A percentile compares a stretch with the other conserved stretches of the same genome.
These are phyloP conservation scores for Saprolegnia diclina DNA, from an alignment of 352 stramenopile species.

Conservation along the genomic window DNA sequence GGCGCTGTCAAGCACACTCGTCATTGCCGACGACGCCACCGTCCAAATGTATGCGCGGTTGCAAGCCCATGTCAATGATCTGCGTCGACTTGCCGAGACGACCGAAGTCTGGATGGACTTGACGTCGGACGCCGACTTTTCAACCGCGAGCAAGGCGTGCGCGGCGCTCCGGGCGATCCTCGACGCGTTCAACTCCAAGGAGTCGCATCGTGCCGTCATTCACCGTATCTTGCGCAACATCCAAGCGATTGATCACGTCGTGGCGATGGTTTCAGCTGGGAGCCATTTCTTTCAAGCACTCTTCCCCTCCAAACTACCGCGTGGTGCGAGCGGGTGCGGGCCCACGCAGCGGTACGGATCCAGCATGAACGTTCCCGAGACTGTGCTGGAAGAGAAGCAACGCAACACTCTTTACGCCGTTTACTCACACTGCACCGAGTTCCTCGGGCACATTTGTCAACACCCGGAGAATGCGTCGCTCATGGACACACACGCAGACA, in stretches of 20 bases:
- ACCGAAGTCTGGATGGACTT: slow-evolving; percentile 81
- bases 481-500: slow-evolving; percentile 41
- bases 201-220: slow-evolving; percentile 36
- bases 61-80: slow-evolving; percentile 57
- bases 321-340: too few relatives aligned
- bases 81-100: slow-evolving; percentile 57
- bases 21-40: slow-evolving; percentile 54
- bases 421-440: slow-evolving; percentile 51
- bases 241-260: slow-evolving; percentile 45
- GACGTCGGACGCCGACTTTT: slow-evolving; percentile 62
- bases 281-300: slow-evolving; percentile 66
- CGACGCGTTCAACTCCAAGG: slow-evolving; percentile 1
- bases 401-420: slow-evolving; percentile 47
- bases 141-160: slow-evolving; percentile 48
- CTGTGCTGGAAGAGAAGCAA: slow-evolving; percentile 43
- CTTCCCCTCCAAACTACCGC: slow-evolving; percentile 26
- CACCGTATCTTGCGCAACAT: slow-evolving; percentile 54
- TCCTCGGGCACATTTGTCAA: slow-evolving; percentile 50
- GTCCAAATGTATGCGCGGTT: slow-evolving; percentile 61
- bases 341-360: too few relatives aligned
- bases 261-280: slow-evolving; percentile 62
- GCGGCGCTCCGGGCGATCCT: slow-evolving; percentile 31
- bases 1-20: slow-evolving; percentile 51
- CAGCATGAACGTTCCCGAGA: slow-evolving; percentile 18
- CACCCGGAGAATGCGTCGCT: slow-evolving; percentile 47